Base-by-base conservation (phyloP, 371 early-diverging fungal species). In the Mortierella sp. region DNA sequence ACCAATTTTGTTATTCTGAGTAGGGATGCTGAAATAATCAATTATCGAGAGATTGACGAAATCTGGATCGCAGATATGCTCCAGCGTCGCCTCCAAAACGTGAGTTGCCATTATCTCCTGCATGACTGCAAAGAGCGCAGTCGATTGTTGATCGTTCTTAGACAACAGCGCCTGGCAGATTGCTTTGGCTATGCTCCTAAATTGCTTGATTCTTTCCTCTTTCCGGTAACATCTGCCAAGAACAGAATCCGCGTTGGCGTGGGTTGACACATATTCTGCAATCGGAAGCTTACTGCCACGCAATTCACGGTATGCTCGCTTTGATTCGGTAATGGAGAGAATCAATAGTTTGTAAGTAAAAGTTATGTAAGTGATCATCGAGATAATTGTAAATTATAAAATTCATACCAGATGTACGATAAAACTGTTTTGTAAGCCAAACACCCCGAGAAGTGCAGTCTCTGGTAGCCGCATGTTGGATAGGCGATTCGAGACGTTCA, bases 81-180 rank as follows among this genome's bases (percentile, higher is more conserved):
- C 80, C 12, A 80, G 42, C 2, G 80, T 70, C 29, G 80, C 54
- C 32, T 74, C 80, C 13, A 80, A 42, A 31, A 68, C 80, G 17
- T 80, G 80, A 3, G 75, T 74, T 37, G 80, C 74, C 80, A 80
- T 74, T 42, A 80, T 80, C 34, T 80, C 80, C 62, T 80, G 80
- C 71, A 80, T 66, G 9, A 80, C 75, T 22, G 80, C 75, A 64
- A 80, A 80, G 5, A 80, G 68, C 1, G 80, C 75, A 3, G 34
- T 12, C 1, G 80, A 80, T 51, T 80, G 80, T 67, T 80, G 80
- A 34, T 80, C 80, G 17, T 60, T 67, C 68, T 70, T 74, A 34
- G 80, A 60, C 13, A 80, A 61, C 19, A 80, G 31, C 22, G 80
- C 54, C 47, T 80, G 80, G 29, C 80, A 80, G 15, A 80, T 59